Conservation (phyloP, 495 filamentous ascomycete species). For the Penicillium paxilli region DNA sequence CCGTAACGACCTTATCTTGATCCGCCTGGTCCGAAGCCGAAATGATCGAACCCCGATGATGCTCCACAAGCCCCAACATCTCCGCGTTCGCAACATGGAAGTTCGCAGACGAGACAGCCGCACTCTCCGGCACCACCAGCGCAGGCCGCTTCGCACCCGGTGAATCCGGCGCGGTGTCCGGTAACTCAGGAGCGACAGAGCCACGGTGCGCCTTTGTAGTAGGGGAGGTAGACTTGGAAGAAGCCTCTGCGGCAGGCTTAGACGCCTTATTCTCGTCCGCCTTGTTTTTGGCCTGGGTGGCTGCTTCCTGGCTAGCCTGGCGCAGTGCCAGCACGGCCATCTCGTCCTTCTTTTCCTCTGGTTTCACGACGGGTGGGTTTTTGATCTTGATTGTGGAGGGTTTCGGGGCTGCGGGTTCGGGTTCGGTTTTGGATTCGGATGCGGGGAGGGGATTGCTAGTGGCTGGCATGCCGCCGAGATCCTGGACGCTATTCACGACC, state of each 20-base stretch:
- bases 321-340: slow-evolving; percentile 55
- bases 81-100: slow-evolving; percentile 45
- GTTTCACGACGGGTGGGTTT: slow-evolving; percentile 35
- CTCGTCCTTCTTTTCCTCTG: slow-evolving; percentile 32
- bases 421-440: slow-evolving; percentile 20
- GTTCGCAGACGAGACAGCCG: slow-evolving; percentile 45
- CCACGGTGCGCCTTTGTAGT: slow-evolving; percentile 12
- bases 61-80: slow-evolving; percentile 38
- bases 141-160: slow-evolving; percentile 31
- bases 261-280: slow-evolving; percentile 19
- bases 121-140: slow-evolving; percentile 40
- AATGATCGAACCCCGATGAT: slow-evolving; percentile 47
- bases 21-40: slow-evolving; percentile 36
- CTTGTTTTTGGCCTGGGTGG: slow-evolving; percentile 55
- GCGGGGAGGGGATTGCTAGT: slow-evolving; percentile 47
- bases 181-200: slow-evolving; percentile 36
- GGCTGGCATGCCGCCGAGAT: slow-evolving; percentile 36
- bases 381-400: slow-evolving; percentile 45
- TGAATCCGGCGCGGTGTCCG: slow-evolving; percentile 32
- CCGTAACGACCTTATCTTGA: slow-evolving; percentile 36
- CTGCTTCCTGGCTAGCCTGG: slow-evolving; percentile 70
- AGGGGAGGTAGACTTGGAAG: background rate
- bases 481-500: slow-evolving; percentile 57
- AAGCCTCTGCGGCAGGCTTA: slow-evolving; percentile 6
- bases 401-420: slow-evolving; percentile 34